A percentile compares a stretch with the other conserved stretches of the same genome.
Evolutionary conservation across 208 protist species (phyloP).

Genomic region (Jaenimonas drosophilae): DNA sequence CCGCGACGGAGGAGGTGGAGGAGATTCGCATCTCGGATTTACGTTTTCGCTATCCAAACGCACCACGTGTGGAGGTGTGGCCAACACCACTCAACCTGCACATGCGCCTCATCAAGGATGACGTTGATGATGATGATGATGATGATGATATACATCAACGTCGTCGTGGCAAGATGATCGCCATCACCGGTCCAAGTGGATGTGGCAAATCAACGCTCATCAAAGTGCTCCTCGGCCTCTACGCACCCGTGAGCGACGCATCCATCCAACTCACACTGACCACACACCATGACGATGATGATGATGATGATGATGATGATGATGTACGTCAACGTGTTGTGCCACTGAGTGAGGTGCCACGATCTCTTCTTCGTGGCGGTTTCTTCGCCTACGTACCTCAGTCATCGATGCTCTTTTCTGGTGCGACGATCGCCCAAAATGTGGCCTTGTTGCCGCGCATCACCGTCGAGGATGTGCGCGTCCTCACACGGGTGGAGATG

Average conservation of each 20-base stretch:
- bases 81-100: constrained; percentile 7
- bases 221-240: constrained; percentile 54
- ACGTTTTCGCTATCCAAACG: constrained; percentile 54
- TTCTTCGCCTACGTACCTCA: constrained; percentile 74
- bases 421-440: constrained; percentile 73
- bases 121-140: too few species aligned
- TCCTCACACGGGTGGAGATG: constrained; percentile 21
- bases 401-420: constrained; percentile 43
- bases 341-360: constrained; percentile 21
- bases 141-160: too few species aligned
- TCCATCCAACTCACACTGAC: constrained; percentile 7
- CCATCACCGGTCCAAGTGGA: constrained; percentile 44
- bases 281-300: not conserved
- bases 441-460: constrained; percentile 49
- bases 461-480: constrained; percentile 23
- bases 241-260: constrained; percentile 11
- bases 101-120: not conserved
- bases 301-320: not conserved
- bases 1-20: constrained; percentile 5
- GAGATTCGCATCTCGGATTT: constrained; percentile 16
- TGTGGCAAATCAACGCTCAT: constrained; percentile 74
- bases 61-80: constrained; percentile 54
- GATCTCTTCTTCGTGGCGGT: constrained; percentile 21
- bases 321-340: too few species aligned
- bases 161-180: constrained; percentile 51